A percentile compares a stretch with the other conserved stretches of the same genome.
phyloP scores from a whole-genome alignment of 2,329 filamentous ascomycete genomes.

The Sordariomycetes sp. region DNA sequence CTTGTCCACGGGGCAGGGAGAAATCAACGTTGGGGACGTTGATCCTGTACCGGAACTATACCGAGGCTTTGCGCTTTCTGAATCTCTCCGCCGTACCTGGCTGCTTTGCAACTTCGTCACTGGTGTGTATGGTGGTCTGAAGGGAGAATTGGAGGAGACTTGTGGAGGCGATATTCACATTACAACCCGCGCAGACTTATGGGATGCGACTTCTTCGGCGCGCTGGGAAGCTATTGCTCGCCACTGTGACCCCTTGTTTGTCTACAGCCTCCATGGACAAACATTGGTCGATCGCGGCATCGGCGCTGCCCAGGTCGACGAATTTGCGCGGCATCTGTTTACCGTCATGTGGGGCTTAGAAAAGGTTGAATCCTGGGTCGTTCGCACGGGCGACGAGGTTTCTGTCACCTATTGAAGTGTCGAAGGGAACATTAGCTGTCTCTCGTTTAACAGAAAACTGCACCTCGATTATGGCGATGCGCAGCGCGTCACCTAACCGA shows the following conservation, averaged over 20 bases:
- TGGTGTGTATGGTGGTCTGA: slow-evolving; percentile 5
- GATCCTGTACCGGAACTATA: slow-evolving; percentile 3
- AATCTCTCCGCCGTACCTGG: slow-evolving; percentile 7
- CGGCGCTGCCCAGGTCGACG: slow-evolving; percentile 5
- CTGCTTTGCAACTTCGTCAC: slow-evolving; percentile 5
- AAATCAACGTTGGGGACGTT: not conserved
- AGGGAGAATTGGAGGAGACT: slow-evolving; percentile 1
- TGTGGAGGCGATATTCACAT: slow-evolving; percentile 6
- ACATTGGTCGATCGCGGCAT: slow-evolving; percentile 4
- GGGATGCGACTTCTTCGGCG: slow-evolving; percentile 5
- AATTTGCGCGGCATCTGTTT: slow-evolving; percentile 6
- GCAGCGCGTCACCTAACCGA: no score
- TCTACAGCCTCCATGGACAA: slow-evolving; percentile 4
- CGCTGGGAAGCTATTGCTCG: slow-evolving; percentile 5
- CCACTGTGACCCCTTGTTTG: slow-evolving; percentile 4
- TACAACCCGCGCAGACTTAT: slow-evolving; percentile 4
- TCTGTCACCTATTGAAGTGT: no score
- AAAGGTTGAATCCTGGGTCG: slow-evolving; percentile 7
- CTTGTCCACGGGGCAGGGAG: not conserved
- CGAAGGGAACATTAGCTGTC: no score
- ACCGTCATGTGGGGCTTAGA: slow-evolving; percentile 7
- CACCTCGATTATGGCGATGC: no score
- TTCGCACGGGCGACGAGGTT: no score
- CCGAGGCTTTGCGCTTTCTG: slow-evolving; percentile 5
- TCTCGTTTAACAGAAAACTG: no score